These are phyloP conservation scores for Urtica urens DNA, from an alignment of 306 rosid genomes.

Conservation along the genomic window DNA sequence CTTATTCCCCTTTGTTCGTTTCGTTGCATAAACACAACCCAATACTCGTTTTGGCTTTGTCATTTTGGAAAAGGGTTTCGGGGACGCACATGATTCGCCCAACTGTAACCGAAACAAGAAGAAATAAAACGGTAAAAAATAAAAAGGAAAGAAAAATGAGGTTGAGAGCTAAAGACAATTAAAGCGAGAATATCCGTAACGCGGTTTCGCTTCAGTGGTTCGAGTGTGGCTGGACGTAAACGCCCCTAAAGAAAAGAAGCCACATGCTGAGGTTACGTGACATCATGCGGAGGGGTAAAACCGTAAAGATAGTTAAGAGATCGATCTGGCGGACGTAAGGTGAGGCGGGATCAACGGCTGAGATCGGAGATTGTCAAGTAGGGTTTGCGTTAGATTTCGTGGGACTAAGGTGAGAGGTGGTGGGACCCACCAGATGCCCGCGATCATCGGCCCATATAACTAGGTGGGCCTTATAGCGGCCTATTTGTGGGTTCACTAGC, in stretches of 20 bases:
- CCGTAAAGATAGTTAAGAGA: neutral
- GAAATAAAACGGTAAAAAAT: neutral
- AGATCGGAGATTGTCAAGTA: constrained; percentile 22
- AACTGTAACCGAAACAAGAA: neutral
- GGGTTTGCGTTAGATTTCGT: constrained; percentile 16
- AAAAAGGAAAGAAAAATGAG: neutral
- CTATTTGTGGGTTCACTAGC: constrained; percentile 20
- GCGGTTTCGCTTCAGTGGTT: neutral
- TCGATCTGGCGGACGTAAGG: neutral
- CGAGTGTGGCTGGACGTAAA: constrained; percentile 11
- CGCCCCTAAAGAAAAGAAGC: constrained; percentile 12
- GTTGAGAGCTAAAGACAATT: constrained; percentile 3
- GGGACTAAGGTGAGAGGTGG: constrained; percentile 15
- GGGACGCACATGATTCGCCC: constrained; percentile 1
- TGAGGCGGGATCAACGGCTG: constrained; percentile 49
- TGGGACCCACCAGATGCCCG: constrained; percentile 39
- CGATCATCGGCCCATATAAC: constrained; percentile 40
- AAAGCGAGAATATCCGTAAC: constrained; percentile 5
- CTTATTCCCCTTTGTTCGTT: neutral
- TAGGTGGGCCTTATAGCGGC: constrained; percentile 22
- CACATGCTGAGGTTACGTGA: constrained; percentile 15
- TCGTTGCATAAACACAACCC: neutral
- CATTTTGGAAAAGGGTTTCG: neutral
- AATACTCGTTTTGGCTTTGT: constrained; percentile 8
- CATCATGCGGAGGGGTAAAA: constrained; percentile 17